Evolutionary conservation across 2,329 filamentous ascomycete genomes (phyloP).

Genomic region (Epichloe coenophiala): DNA sequence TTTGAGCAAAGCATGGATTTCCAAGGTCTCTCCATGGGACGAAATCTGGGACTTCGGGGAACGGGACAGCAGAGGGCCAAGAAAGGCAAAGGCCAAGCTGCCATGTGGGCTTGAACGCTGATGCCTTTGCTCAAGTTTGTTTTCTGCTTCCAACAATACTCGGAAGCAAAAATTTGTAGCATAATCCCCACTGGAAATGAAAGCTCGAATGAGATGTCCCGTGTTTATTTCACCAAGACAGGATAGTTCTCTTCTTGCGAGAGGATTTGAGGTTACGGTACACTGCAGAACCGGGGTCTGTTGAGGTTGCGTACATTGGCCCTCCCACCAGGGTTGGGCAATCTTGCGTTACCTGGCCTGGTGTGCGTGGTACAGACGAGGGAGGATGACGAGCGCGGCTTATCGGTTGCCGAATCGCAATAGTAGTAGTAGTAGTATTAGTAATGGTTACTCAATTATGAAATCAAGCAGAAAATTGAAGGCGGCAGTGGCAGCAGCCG

Average conservation of each 20-base stretch:
- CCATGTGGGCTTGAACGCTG: slow-evolving; percentile 2
- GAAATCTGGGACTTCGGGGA: slow-evolving; percentile 2
- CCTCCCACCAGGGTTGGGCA: neutral
- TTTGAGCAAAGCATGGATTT: slow-evolving; percentile 19
- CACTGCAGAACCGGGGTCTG: neutral
- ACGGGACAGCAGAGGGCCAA: slow-evolving; percentile 3
- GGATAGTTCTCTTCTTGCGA: neutral
- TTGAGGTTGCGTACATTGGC: neutral
- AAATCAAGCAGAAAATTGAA: neutral
- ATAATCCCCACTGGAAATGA: neutral
- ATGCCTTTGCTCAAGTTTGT: neutral
- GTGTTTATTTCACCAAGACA: neutral
- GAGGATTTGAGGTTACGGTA: neutral
- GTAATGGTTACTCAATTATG: neutral
- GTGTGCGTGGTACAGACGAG: neutral
- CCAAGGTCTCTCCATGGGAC: slow-evolving; percentile 10
- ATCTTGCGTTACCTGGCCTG: neutral
- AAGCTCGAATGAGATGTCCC: neutral
- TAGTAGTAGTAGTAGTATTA: neutral
- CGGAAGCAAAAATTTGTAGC: neutral
- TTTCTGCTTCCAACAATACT: neutral
- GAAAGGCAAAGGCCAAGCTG: neutral
- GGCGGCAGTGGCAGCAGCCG: neutral
- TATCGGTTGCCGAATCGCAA: neutral
- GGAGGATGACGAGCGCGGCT: neutral